phyloP scores from a whole-genome alignment of 768 basidiomycete species.

The Tephrocybe sp. region DNA sequence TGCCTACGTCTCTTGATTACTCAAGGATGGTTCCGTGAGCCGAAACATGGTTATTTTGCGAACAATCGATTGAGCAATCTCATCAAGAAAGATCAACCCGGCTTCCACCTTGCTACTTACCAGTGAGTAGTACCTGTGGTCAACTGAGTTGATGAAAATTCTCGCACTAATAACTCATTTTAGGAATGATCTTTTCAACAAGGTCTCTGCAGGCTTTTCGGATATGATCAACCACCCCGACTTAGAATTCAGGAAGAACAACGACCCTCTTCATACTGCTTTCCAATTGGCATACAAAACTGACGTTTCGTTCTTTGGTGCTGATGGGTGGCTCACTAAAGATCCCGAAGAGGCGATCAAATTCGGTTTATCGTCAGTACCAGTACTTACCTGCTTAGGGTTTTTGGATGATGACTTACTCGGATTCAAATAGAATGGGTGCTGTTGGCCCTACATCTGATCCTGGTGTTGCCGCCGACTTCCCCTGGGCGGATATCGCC shows the following conservation, averaged over 20 bases:
- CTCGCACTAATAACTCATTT: background rate
- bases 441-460: conserved; percentile 39
- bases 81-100: conserved; percentile 34
- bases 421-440: conserved; percentile 26
- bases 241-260: conserved; percentile 31
- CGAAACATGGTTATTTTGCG: conserved; percentile 35
- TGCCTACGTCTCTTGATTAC: conserved; percentile 33
- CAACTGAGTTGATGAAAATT: background rate
- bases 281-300: conserved; percentile 39
- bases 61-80: conserved; percentile 36
- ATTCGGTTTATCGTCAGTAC: conserved; percentile 33
- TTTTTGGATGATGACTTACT: background rate
- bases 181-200: conserved; percentile 36
- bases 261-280: conserved; percentile 34
- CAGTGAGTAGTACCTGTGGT: conserved; percentile 25
- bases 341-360: conserved; percentile 35
- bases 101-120: conserved; percentile 35
- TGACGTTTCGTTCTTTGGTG: conserved; percentile 33
- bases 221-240: conserved; percentile 36
- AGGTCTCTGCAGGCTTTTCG: conserved; percentile 29
- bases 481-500: conserved; percentile 34
- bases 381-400: background rate
- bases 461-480: conserved; percentile 37
- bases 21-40: conserved; percentile 38
- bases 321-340: conserved; percentile 35